Conservation (phyloP, 441 rosid genomes). For the Geranium incanum region DNA sequence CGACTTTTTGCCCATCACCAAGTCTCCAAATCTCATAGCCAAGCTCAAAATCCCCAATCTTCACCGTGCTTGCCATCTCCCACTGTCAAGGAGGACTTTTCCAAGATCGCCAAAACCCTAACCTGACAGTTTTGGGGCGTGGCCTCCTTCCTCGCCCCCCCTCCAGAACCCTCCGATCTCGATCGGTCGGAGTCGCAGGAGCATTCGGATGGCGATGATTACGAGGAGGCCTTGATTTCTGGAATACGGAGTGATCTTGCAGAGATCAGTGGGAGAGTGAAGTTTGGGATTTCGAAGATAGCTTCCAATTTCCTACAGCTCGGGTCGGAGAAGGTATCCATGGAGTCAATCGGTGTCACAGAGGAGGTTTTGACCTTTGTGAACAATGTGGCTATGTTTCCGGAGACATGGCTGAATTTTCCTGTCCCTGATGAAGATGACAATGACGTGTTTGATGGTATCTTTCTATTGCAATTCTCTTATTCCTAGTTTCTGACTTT, state of each 20-base stretch:
- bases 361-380: constrained; percentile 72
- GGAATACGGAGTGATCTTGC: constrained; percentile 82
- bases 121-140: constrained; percentile 92
- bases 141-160: constrained; percentile 90
- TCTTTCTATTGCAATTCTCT: background rate
- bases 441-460: constrained; percentile 57
- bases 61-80: constrained; percentile 25
- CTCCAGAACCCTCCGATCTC: constrained; percentile 29
- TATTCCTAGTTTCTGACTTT: background rate
- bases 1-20: constrained; percentile 23
- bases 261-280: constrained; percentile 79
- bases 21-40: background rate
- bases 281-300: constrained; percentile 71
- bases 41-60: background rate
- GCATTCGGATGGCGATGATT: constrained; percentile 18
- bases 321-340: constrained; percentile 40
- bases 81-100: constrained; percentile 72
- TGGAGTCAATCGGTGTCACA: constrained; percentile 53
- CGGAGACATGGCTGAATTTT: constrained; percentile 86
- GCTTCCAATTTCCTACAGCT: constrained; percentile 71
- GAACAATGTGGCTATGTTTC: constrained; percentile 71
- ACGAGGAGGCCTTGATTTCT: constrained; percentile 39
- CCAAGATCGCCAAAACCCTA: constrained; percentile 71
- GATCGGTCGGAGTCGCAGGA: constrained; percentile 21
- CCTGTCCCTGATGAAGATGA: constrained; percentile 40